Base-by-base conservation (phyloP, 1,139 yeast genomes). In the Wickerhamiella pararugosa region DNA sequence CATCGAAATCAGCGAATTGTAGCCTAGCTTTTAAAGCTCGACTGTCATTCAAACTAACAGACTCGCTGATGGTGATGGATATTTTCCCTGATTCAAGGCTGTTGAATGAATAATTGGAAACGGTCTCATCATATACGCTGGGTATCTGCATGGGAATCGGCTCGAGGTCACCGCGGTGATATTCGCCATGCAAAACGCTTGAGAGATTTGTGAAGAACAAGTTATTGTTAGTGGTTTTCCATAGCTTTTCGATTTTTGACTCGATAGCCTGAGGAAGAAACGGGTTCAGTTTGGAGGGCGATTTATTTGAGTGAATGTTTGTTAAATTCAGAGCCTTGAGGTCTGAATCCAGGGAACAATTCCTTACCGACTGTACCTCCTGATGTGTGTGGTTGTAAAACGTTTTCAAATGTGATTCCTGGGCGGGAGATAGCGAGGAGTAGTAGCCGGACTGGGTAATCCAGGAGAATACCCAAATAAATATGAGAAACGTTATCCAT, bases 131-230 rank as follows among this genome's bases (percentile, higher is more conserved):
- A 25, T 15, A 38, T 6, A 15, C 21, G 21, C 21, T 5, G 25
- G 29, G 11, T 25, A 38, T 9, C 28, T 32, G 29, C 11, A 38
- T 9, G 3, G 9, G 6, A 9, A 32, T 25, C 3, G 29, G 21
- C 27, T 35, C 10, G 5, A 33, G 5, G 5, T 38, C 6, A 8
- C 21, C 26, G 6, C 25, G 25, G 10, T 8, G 21, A n/a, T 33
- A 38, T 5, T 2, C n/a, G 3, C 41, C 41, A 11, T 38, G 41
- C 29, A 38, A 26, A 4, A 38, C 33, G 15, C 36, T 32, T 36
- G 33, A 32, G 21, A 38, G 27, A 15, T 38, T 38, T n/a, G 27
- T 9, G 36, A 25, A 38, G 34, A 11, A 33, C 4, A n/a, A 32
- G 26, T 25, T 8, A 5, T 27, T 11, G 11, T 25, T 21, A 15